Conservation (phyloP, 2,329 filamentous ascomycete genomes). For the Venturia aucupariae region DNA sequence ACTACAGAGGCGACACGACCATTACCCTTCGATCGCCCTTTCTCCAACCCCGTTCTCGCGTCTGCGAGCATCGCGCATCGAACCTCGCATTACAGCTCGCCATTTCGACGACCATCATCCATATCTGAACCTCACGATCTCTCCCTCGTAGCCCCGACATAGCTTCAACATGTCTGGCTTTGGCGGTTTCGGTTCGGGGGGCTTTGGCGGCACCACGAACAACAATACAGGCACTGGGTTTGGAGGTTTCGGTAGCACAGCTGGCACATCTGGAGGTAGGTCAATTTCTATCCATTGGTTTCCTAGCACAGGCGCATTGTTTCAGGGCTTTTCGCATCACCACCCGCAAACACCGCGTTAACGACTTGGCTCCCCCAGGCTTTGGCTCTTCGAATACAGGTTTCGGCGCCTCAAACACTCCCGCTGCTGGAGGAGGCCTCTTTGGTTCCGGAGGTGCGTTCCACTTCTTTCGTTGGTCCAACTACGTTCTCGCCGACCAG, state of each 20-base stretch:
- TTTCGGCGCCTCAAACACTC: slow-evolving; percentile 21
- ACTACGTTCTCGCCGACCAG: neutral
- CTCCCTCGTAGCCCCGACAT: neutral
- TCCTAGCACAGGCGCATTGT: neutral
- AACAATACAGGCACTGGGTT: slow-evolving; percentile 24
- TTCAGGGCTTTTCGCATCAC: slow-evolving; percentile 10
- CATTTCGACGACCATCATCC: neutral
- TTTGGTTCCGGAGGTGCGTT: slow-evolving; percentile 24
- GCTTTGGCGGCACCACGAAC: slow-evolving; percentile 33
- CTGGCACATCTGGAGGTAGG: slow-evolving; percentile 44
- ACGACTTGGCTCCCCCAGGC: slow-evolving; percentile 30
- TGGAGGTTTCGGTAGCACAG: slow-evolving; percentile 33
- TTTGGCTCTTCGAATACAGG: slow-evolving; percentile 26
- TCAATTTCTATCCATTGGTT: slow-evolving; percentile 22
- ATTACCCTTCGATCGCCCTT: neutral
- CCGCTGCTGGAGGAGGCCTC: slow-evolving; percentile 21
- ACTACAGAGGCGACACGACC: neutral
- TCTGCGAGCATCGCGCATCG: neutral
- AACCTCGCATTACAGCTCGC: neutral
- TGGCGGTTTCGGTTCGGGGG: slow-evolving; percentile 42
- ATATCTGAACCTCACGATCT: neutral
- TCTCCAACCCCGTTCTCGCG: neutral
- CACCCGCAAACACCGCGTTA: slow-evolving; percentile 25
- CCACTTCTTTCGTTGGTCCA: neutral
- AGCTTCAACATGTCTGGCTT: slow-evolving; percentile 15